These are phyloP conservation scores for Guyanaporus albipodus DNA, from an alignment of 768 basidiomycete genomes.

Conservation along the genomic window DNA sequence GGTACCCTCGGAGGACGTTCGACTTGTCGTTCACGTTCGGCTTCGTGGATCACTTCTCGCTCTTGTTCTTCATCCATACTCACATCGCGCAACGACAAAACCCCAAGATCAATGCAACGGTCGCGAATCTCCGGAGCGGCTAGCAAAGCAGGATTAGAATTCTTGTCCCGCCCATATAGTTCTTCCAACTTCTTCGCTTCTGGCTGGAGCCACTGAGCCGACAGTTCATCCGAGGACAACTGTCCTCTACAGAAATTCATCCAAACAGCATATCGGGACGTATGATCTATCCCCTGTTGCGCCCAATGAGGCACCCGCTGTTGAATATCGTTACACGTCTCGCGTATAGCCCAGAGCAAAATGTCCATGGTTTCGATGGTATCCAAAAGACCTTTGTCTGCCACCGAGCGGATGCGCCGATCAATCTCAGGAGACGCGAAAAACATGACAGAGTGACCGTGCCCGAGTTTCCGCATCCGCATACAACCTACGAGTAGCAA, in stretches of 20 bases:
- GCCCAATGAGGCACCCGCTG: constrained; percentile 40
- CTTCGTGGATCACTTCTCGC: constrained; percentile 43
- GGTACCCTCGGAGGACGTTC: constrained; percentile 31
- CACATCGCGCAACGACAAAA: constrained; percentile 12
- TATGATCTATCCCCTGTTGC: constrained; percentile 32
- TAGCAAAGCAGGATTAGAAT: not conserved
- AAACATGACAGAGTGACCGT: constrained; percentile 46
- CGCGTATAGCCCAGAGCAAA: constrained; percentile 41
- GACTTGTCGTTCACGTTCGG: constrained; percentile 38
- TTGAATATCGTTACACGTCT: constrained; percentile 43
- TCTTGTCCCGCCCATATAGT: constrained; percentile 25
- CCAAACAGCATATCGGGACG: constrained; percentile 17
- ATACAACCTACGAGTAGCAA: constrained; percentile 40
- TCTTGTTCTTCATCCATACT: constrained; percentile 48
- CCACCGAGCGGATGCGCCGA: constrained; percentile 31
- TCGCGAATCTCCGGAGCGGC: constrained; percentile 7
- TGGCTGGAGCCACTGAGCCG: constrained; percentile 36
- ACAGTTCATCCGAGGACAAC: not conserved
- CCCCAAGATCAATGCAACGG: constrained; percentile 17
- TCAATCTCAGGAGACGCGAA: constrained; percentile 43
- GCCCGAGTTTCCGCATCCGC: constrained; percentile 49
- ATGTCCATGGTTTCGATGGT: constrained; percentile 29
- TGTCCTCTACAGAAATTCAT: constrained; percentile 1
- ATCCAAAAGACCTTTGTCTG: constrained; percentile 4
- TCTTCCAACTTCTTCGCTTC: constrained; percentile 38